phyloP scores from a whole-genome alignment of 345 rosid genomes.

The Linum tenue region DNA sequence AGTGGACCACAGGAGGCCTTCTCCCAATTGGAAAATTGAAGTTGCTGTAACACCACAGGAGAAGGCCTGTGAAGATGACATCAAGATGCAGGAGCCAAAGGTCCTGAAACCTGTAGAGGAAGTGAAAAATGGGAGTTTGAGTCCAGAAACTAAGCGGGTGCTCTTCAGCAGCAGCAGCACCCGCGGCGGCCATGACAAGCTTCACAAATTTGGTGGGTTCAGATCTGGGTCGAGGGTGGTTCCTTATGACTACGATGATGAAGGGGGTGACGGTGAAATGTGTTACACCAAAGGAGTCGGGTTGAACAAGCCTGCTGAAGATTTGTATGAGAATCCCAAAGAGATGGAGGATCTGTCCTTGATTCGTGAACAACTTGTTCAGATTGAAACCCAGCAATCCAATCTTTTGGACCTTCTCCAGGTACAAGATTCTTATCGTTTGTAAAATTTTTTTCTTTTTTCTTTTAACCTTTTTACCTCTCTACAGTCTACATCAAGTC shows the following conservation, averaged over 20 bases:
- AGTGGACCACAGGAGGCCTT: constrained; percentile 22
- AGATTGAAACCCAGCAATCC: constrained; percentile 83
- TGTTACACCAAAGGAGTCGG: constrained; percentile 22
- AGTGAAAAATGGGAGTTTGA: constrained; percentile 18
- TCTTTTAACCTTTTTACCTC: background rate
- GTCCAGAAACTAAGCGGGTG: constrained; percentile 38
- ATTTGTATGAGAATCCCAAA: constrained; percentile 34
- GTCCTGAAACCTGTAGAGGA: constrained; percentile 23
- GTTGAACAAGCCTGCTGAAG: constrained; percentile 20
- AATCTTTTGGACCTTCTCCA: constrained; percentile 68
- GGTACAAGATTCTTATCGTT: constrained; percentile 33
- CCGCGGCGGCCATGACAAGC: constrained; percentile 24
- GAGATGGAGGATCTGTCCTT: constrained; percentile 53
- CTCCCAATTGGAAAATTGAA: constrained; percentile 29
- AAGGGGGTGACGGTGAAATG: constrained; percentile 21
- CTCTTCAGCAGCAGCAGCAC: constrained; percentile 24
- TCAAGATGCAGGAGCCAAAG: constrained; percentile 13
- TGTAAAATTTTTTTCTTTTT: background rate
- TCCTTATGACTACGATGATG: constrained; percentile 32
- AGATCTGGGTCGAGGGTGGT: constrained; percentile 51
- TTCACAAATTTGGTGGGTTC: constrained; percentile 31
- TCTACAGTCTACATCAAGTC: no score
- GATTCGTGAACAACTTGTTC: constrained; percentile 65
- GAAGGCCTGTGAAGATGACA: constrained; percentile 18
- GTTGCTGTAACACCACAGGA: constrained; percentile 17